phyloP scores from a whole-genome alignment of 345 rosid genomes.

The Excoecaria cochinchinensis region DNA sequence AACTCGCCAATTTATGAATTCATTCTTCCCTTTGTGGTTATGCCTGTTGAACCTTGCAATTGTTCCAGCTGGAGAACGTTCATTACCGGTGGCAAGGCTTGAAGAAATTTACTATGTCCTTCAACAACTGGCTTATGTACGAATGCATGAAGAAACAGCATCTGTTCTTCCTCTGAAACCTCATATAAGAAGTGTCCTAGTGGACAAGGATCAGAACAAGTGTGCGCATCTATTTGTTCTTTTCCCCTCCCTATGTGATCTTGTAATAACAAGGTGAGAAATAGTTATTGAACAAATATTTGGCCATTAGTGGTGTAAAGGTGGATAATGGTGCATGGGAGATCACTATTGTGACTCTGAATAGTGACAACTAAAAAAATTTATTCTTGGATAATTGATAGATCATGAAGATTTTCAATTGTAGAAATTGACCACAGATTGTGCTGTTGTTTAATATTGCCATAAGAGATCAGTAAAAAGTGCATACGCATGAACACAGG shows the following conservation, averaged over 20 bases:
- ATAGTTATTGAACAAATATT: neutral
- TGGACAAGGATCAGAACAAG: slow-evolving; percentile 31
- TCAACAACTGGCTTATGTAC: slow-evolving; percentile 56
- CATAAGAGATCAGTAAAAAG: neutral
- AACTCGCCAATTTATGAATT: neutral
- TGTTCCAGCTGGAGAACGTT: slow-evolving; percentile 58
- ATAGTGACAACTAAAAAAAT: neutral
- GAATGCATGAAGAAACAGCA: slow-evolving; percentile 66
- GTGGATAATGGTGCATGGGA: neutral
- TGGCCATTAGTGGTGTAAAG: neutral
- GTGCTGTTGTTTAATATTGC: neutral
- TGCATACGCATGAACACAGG: neutral
- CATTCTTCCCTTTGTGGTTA: slow-evolving; percentile 2
- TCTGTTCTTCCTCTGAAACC: slow-evolving; percentile 64
- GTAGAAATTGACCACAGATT: neutral
- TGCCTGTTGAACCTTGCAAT: slow-evolving; percentile 4
- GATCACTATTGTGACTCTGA: neutral
- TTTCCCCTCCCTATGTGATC: slow-evolving; percentile 85
- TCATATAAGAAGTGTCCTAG: slow-evolving; percentile 48
- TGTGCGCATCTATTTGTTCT: slow-evolving; percentile 77
- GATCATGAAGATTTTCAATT: neutral
- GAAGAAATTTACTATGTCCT: slow-evolving; percentile 76
- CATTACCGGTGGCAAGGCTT: slow-evolving; percentile 65
- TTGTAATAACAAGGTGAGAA: slow-evolving; percentile 75
- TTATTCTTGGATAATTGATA: neutral